Conservation (phyloP, 192 early-diverging fungal species). For the Backusella luteola region DNA sequence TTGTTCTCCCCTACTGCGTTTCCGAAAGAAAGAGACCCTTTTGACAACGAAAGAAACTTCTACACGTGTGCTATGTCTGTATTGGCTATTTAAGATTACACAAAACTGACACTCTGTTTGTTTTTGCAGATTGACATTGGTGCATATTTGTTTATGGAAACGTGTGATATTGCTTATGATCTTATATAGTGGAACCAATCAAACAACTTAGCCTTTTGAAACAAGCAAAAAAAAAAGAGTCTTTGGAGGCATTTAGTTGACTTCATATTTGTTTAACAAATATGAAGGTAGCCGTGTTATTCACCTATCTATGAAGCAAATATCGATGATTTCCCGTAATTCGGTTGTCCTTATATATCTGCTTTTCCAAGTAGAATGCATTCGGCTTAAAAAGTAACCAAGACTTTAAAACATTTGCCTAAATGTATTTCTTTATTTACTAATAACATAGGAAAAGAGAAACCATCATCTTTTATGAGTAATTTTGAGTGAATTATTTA, state of each 20-base stretch:
- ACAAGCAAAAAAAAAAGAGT: background rate
- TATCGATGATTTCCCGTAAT: background rate
- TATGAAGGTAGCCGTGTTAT: background rate
- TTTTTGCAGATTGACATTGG: constrained; percentile 1
- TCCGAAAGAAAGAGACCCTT: background rate
- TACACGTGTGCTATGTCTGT: background rate
- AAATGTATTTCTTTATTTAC: background rate
- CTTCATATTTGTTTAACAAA: background rate
- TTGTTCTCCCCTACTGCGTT: background rate
- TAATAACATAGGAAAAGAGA: background rate
- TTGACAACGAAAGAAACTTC: background rate
- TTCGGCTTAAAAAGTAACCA: background rate
- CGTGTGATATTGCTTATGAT: background rate
- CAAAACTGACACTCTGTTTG: background rate
- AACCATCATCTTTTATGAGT: background rate
- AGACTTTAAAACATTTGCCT: background rate
- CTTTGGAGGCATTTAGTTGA: background rate
- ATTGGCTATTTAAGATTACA: background rate
- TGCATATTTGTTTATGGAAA: constrained; percentile 5
- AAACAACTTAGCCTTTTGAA: background rate
- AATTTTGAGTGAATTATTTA: background rate
- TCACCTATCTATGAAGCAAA: background rate
- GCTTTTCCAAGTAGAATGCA: too few relatives aligned
- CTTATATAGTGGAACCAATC: background rate
- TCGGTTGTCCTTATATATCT: background rate